Conservation (phyloP, 805 yeast genomes). For the Starmerella cellae region DNA sequence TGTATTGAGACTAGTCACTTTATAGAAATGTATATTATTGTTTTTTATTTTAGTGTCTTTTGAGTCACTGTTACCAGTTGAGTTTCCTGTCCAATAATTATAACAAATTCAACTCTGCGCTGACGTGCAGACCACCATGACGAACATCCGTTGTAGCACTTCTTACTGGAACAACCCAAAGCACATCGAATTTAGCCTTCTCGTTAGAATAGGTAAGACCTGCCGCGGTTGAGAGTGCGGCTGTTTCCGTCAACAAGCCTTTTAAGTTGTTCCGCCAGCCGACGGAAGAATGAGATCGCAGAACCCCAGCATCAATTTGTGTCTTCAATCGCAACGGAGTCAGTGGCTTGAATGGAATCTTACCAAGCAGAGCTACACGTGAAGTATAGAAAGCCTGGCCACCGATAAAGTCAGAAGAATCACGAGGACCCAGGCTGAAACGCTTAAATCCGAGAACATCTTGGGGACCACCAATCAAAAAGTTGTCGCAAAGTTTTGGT, state of each 20-base stretch:
- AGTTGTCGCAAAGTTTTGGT: slow-evolving; percentile 58
- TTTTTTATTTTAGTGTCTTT: neutral
- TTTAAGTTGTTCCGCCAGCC: slow-evolving; percentile 16
- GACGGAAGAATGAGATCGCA: slow-evolving; percentile 19
- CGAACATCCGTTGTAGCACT: slow-evolving; percentile 35
- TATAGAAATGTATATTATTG: too few relatives aligned
- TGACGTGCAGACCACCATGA: slow-evolving; percentile 48
- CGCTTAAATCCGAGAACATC: slow-evolving; percentile 52
- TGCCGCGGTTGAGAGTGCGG: slow-evolving; percentile 38
- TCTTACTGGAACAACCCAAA: slow-evolving; percentile 45
- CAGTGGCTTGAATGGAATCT: slow-evolving; percentile 38
- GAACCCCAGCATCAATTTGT: slow-evolving; percentile 53
- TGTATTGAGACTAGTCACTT: too few relatives aligned
- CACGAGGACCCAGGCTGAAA: slow-evolving; percentile 53
- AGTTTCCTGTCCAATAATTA: too few relatives aligned
- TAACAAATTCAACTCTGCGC: slow-evolving; percentile 33
- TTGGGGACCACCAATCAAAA: slow-evolving; percentile 63
- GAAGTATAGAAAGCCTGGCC: slow-evolving; percentile 49
- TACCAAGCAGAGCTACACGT: slow-evolving; percentile 43
- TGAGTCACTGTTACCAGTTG: too few relatives aligned
- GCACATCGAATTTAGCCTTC: slow-evolving; percentile 49
- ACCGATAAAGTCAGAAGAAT: slow-evolving; percentile 44
- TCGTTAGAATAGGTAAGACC: slow-evolving; percentile 49
- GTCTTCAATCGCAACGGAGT: slow-evolving; percentile 50
- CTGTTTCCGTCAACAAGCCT: slow-evolving; percentile 22